A percentile compares a stretch with the other conserved stretches of the same genome.
These are phyloP conservation scores for Phaffia australis DNA, from an alignment of 768 basidiomycete species.

Conservation along the genomic window DNA sequence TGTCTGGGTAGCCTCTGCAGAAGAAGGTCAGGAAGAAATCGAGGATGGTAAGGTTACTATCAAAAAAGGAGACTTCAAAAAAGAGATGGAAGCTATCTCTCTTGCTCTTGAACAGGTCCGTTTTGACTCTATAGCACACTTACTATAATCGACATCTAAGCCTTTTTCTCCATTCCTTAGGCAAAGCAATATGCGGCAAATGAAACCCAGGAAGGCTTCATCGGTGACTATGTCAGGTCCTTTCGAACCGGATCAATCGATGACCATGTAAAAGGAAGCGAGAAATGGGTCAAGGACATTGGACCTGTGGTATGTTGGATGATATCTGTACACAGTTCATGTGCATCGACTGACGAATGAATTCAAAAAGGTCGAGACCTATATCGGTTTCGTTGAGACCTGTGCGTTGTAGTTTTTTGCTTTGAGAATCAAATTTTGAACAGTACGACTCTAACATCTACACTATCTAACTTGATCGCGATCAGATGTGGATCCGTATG, in stretches of 20 bases:
- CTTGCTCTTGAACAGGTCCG: constrained; percentile 52
- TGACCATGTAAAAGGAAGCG: constrained; percentile 66
- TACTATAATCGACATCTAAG: neutral
- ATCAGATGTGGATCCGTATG: constrained; percentile 79
- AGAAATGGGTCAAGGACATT: constrained; percentile 73
- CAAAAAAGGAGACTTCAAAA: constrained; percentile 62
- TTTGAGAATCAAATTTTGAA: constrained; percentile 37
- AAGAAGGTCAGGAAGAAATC: constrained; percentile 31
- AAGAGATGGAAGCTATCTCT: constrained; percentile 48
- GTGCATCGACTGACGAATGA: too few relatives aligned
- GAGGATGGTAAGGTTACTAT: constrained; percentile 45
- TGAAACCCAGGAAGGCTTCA: constrained; percentile 59
- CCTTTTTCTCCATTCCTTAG: constrained; percentile 36
- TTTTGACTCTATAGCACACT: too few relatives aligned
- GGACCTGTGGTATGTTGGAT: constrained; percentile 55
- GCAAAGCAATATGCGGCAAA: constrained; percentile 65
- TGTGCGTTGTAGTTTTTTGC: constrained; percentile 43
- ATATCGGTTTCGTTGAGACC: constrained; percentile 47
- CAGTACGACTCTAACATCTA: constrained; percentile 26
- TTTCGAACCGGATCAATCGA: constrained; percentile 69
- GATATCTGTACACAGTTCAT: too few relatives aligned
- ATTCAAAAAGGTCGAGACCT: constrained; percentile 47
- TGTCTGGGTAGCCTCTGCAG: constrained; percentile 62
- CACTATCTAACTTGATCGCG: neutral
- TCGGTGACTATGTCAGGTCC: constrained; percentile 66